Evolutionary conservation across 192 early-diverging fungal species (phyloP).

Genomic region (Chytriomyces sp.): DNA sequence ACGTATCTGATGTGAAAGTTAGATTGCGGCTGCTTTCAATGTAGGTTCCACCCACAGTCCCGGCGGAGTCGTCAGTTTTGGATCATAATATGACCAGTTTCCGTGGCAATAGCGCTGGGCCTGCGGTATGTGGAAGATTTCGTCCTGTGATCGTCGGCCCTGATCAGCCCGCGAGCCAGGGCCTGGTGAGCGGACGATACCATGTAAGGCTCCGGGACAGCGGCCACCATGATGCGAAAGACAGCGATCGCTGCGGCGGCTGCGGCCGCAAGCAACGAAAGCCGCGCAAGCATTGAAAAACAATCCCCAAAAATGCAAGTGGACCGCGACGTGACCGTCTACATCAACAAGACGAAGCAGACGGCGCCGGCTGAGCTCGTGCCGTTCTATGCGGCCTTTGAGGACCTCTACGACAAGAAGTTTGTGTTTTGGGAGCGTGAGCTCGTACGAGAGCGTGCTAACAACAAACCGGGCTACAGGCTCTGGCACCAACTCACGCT

Average conservation of each 20-base stretch:
- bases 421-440: constrained; percentile 47
- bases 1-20: constrained; percentile 11
- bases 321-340: constrained; percentile 63
- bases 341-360: constrained; percentile 64
- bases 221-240: neutral
- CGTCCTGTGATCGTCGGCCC: constrained; percentile 67
- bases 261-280: neutral
- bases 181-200: neutral
- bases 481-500: constrained; percentile 98
- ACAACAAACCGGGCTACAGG: constrained; percentile 44
- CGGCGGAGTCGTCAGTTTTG: constrained; percentile 97
- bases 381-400: constrained; percentile 81
- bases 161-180: neutral
- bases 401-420: constrained; percentile 95
- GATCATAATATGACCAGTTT: constrained; percentile 75
- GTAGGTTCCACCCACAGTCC: constrained; percentile 80
- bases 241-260: neutral
- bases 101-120: constrained; percentile 82
- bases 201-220: constrained; percentile 14
- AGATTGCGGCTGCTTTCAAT: neutral
- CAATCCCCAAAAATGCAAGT: constrained; percentile 34
- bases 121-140: constrained; percentile 92
- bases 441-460: neutral
- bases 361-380: constrained; percentile 71
- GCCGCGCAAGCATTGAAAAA: neutral